These are phyloP conservation scores for Striga asiatica DNA, from an alignment of 257 asterid species.

Conservation along the genomic window DNA sequence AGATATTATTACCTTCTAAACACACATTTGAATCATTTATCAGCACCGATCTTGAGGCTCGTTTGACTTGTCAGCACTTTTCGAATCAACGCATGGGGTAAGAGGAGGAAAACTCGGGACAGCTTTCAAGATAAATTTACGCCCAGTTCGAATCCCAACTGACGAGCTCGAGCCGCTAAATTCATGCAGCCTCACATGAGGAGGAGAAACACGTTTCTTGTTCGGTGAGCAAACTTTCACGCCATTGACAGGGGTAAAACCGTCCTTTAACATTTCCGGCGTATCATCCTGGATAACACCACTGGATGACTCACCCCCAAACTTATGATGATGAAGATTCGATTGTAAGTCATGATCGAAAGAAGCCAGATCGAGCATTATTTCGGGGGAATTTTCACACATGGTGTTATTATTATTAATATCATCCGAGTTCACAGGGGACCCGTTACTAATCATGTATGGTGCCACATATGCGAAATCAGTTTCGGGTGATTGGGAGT, in stretches of 20 bases:
- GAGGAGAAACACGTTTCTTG: constrained; percentile 64
- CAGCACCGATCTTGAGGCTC: constrained; percentile 21
- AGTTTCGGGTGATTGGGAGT: constrained; percentile 15
- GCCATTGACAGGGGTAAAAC: constrained; percentile 21
- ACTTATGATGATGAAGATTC: constrained; percentile 9
- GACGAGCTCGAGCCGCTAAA: constrained; percentile 36
- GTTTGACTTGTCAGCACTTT: constrained; percentile 12
- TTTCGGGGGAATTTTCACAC: neutral
- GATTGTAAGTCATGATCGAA: constrained; percentile 7
- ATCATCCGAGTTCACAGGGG: constrained; percentile 8
- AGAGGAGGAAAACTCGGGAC: constrained; percentile 55
- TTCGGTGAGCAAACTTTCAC: constrained; percentile 61
- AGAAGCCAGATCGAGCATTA: constrained; percentile 9
- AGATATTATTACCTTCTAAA: constrained; percentile 19
- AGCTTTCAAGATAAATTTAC: constrained; percentile 22
- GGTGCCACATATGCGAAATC: constrained; percentile 7
- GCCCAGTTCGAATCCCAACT: constrained; percentile 27
- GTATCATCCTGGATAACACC: constrained; percentile 38
- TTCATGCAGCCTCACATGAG: constrained; percentile 24
- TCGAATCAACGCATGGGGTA: constrained; percentile 38
- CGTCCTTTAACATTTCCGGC: constrained; percentile 42
- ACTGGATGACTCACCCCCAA: constrained; percentile 5
- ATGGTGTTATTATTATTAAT: neutral
- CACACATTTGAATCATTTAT: constrained; percentile 13
- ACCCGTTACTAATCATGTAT: neutral